Evolutionary conservation across 2,329 filamentous ascomycete genomes (phyloP), one percentile per base, ranked within the genome.

Genomic region (Hymenoscyphus occultus): DNA sequence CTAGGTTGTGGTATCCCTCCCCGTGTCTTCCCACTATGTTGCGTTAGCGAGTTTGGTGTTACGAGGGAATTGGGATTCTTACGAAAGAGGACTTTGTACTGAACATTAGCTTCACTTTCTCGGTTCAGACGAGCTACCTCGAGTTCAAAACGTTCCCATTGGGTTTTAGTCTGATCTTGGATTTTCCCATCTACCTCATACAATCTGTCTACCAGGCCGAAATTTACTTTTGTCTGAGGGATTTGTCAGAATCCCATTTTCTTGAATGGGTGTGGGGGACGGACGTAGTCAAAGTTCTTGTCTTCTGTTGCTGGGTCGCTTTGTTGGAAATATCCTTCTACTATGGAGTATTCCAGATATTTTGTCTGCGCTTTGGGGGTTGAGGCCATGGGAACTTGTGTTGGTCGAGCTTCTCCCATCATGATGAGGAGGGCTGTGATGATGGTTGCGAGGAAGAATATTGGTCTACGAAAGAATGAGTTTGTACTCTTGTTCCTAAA

Each of bases 71-170:
- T 16, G 39, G 22, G 7, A 32, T 5, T 64, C 65, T 19, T 58
- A 73, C 72, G 80, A 76, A 88, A 88, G 48, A 92, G 75, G 12
- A 92, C 80, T 71, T 89, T 88, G 78, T 90, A 91, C 56, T 80
- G 77, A 13, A 82, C 81, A 59, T 79, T 80, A 13, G 76, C 73
- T 19, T 76, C 76, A 22, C 74, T 75, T 39, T 72, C 69, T 6
- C 80, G 71, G 77, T 89, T 88, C 45, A 91, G 74, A 19, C 79
- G 77, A 12, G 79, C 71, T 48, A 91, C 80, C 71, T 87, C 85
- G 65, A 82, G 74, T 51, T 80, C 79, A 66, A 91, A 88, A n/a
- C 86, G 82, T 75, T 88, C 78, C 88, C 88, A 91, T 75, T 86
- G 86, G 0, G 84, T 86, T 57, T 71, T 66, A 40, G 67, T 64